Conservation (phyloP, 495 filamentous ascomycete genomes). For the Margaritispora aquatica region DNA sequence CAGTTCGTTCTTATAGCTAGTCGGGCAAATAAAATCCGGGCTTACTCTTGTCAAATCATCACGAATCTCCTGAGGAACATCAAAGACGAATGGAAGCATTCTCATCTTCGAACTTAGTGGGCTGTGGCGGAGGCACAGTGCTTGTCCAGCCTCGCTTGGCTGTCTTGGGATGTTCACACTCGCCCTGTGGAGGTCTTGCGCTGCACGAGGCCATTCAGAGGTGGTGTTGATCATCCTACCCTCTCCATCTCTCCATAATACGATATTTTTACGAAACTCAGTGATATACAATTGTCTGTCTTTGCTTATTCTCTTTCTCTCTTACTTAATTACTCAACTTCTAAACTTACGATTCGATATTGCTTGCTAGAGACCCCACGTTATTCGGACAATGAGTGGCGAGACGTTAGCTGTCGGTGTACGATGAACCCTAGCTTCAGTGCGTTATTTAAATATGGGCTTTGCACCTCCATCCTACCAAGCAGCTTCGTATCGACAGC, state of each 20-base stretch:
- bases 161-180: not conserved
- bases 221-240: not conserved
- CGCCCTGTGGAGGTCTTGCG: not conserved
- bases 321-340: not conserved
- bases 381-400: not conserved
- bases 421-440: not conserved
- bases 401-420: not conserved
- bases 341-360: not conserved
- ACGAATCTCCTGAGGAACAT: not conserved
- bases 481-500: slow-evolving; percentile 49
- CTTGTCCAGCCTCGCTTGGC: not conserved
- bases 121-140: not conserved
- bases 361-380: not conserved
- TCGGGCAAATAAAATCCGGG: not conserved
- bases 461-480: slow-evolving; percentile 45
- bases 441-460: slow-evolving; percentile 3
- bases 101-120: not conserved
- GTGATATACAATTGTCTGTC: not conserved
- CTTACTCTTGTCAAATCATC: not conserved
- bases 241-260: not conserved
- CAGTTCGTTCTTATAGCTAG: no score
- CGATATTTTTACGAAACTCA: not conserved
- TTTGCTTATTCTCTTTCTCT: not conserved
- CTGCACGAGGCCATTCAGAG: not conserved
- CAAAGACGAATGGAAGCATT: not conserved